Base-by-base conservation (phyloP, 495 filamentous ascomycete species). In the Hypoxylon fragiforme region DNA sequence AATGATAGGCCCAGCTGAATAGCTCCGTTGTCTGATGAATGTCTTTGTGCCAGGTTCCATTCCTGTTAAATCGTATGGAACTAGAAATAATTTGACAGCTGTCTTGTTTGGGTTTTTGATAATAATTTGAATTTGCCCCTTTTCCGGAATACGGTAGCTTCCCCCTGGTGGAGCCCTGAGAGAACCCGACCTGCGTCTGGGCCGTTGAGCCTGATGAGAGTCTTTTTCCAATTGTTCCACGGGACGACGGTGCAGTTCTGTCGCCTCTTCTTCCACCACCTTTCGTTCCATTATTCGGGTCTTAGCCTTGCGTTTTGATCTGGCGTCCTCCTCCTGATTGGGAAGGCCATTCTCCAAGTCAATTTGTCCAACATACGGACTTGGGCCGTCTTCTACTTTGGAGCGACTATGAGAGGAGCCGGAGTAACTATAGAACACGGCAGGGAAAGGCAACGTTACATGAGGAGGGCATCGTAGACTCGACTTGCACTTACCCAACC, bases 61-160 rank as follows among this genome's bases (percentile, higher is more conserved):
- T 47, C 91, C 94, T n/a, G 82, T 78, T 6, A 99, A 78, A 68
- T 97, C 92, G 64, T 99, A 99, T 0, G 95, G 94, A 18, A 99
- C 85, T 11, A 97, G 79, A 60, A 97, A 99, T 12, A 97, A 73
- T 68, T 97, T 97, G 42, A 97, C 90, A 3, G 92, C 92, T 3
- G 91, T 97, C 66, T 96, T 97, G 75, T 96, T 91, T 8, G 90
- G 91, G 60, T 96, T 97, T 66, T 95, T 95, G 70, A 97, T 94
- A 39, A 99, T 86, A 57, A 99, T 95, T 69, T 99, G 94, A 19
- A 99, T 75, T 66, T 97, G 94, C 0, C 94, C 94, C 62, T 91
- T 88, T 65, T 96, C 89, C 0, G 94, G 95, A 38, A 99, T 96
- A 44, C 95, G 85, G 66, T 97, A 99, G 60, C 86, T 88, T 9